Conservation (phyloP, 2,329 filamentous ascomycete species). For the Blastomyces silverae region DNA sequence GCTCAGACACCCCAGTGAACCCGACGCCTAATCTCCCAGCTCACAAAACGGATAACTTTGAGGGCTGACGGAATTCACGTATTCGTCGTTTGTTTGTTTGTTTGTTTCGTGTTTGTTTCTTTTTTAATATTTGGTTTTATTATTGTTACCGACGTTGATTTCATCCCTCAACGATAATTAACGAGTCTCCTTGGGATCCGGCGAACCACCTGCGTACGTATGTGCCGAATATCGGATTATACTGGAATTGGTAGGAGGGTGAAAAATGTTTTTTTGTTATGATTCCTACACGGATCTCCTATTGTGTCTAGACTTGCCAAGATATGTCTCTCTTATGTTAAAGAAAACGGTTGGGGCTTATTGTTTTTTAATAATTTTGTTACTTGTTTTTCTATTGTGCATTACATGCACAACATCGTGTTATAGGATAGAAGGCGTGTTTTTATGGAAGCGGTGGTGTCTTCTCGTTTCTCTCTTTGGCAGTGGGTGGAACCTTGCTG, state of each 20-base stretch:
- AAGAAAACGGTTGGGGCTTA: neutral
- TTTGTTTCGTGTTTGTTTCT: neutral
- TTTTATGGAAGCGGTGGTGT: neutral
- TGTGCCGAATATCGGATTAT: neutral
- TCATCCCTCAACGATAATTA: neutral
- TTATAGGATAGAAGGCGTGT: neutral
- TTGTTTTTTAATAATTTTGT: neutral
- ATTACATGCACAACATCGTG: neutral
- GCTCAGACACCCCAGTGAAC: neutral
- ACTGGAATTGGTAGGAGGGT: neutral
- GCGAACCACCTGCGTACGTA: neutral
- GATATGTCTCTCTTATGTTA: constrained; percentile 7
- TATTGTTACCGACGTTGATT: neutral
- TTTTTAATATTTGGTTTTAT: neutral
- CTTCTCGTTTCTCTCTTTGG: neutral
- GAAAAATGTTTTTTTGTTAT: neutral
- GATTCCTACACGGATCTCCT: constrained; percentile 5
- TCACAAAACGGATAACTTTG: constrained; percentile 1
- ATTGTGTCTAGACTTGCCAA: neutral
- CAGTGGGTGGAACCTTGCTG: neutral
- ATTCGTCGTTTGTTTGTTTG: neutral
- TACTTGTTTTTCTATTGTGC: neutral
- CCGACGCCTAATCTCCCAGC: neutral
- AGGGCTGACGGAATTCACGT: neutral
- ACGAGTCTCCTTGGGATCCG: neutral